These are phyloP conservation scores for Tricholomella constricta DNA, from an alignment of 768 basidiomycete species.

Conservation along the genomic window DNA sequence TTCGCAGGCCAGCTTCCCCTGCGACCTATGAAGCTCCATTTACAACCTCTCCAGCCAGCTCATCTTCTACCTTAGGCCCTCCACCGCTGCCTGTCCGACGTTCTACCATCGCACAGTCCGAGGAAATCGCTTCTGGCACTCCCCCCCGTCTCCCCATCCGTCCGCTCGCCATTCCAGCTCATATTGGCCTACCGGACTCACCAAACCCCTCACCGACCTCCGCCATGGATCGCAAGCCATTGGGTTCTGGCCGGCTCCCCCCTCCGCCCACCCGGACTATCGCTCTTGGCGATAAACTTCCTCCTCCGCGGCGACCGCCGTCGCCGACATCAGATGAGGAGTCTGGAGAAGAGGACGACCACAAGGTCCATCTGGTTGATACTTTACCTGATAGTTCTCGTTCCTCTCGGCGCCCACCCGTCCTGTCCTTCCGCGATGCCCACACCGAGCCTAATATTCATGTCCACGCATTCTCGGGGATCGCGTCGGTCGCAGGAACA, in stretches of 20 bases:
- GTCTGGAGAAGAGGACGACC: conserved; percentile 62
- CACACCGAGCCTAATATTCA: conserved; percentile 52
- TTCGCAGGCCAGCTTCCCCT: conserved; percentile 22
- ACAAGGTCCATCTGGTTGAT: conserved; percentile 45
- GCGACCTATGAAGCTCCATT: conserved; percentile 12
- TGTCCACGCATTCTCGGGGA: conserved; percentile 59
- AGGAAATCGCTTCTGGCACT: conserved; percentile 25
- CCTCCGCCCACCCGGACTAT: conserved; percentile 81
- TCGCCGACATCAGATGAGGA: conserved; percentile 54
- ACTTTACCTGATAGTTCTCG: conserved; percentile 67
- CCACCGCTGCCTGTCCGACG: conserved; percentile 52
- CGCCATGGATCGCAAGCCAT: conserved; percentile 38
- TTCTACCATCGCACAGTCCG: conserved; percentile 23
- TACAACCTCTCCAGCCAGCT: conserved; percentile 20
- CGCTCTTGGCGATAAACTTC: conserved; percentile 67
- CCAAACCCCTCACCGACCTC: conserved; percentile 19
- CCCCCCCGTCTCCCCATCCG: conserved; percentile 30
- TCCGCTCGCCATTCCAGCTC: conserved; percentile 20
- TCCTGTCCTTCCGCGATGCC: conserved; percentile 40
- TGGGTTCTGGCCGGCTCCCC: conserved; percentile 48
- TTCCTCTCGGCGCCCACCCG: conserved; percentile 59
- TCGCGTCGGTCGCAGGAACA: conserved; percentile 57
- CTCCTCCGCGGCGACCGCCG: conserved; percentile 53
- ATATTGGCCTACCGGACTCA: conserved; percentile 11
- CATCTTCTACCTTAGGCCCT: conserved; percentile 27